Base-by-base conservation (phyloP, 306 rosid species). In the Citrullus colocynthis region DNA sequence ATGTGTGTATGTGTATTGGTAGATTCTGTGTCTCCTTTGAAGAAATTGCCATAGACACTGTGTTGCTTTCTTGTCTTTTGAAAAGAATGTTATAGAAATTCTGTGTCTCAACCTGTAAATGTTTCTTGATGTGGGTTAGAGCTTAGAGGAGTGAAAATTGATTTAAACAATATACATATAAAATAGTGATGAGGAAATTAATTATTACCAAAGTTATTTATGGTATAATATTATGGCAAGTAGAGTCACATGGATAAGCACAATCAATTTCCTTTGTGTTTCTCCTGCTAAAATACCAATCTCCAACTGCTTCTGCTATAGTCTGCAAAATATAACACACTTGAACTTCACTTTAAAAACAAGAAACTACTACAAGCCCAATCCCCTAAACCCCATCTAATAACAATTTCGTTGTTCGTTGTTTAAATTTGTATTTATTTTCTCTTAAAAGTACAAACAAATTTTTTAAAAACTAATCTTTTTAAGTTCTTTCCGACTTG, bases 301-400 rank as follows among this genome's bases (percentile, higher is more conserved):
- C 97, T 55, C 99, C 98, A 59, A 96, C 96, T 16, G 99, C 84
- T 87, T 84, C 93, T 82, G 97, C 96, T 82, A 92, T 96, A 37
- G 93, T 89, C 99, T 95, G 86, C 45, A 74, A 83, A 75, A 80
- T 21, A 57, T 21, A 58, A 77, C 39, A 6, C 52, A 73, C 39
- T 65, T 65, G 0, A 1, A 9, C 6, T 62, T 34, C 0, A 32
- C 36, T 32, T 32, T 32, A 32, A 41, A 1, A 41, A 41, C n/a
- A 6, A 41, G 2, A 41, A 41, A 41, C 9, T 41, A 41, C 7
- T 41, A 41, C 44, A 41, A 41, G 0, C 5, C 1, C 9, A 0
- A 41, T 41, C 36, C 36, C 36, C 36, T 0, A 32, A 32, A 32
- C 0, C 5, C 51, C 1, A 10, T 45, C 2, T 45, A 0, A 45